Evolutionary conservation across 139 green algal species (phyloP), one percentile per base, ranked within the genome.

Genomic region (Nannochloris sp.): DNA sequence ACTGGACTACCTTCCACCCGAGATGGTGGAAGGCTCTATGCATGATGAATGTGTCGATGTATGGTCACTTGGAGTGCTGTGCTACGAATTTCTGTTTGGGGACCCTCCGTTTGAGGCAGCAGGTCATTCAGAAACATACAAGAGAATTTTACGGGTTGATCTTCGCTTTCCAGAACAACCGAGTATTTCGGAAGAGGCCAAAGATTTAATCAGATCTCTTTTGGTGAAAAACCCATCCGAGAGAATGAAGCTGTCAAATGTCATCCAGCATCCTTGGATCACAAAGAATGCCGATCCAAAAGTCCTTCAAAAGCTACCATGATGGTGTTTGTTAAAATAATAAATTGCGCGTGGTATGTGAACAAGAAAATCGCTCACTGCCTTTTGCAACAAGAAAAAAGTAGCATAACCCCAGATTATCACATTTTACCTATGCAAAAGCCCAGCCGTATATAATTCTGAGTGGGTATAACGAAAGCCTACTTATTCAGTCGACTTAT

Each of bases 1-100:
- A 4, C 82, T 99, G 50, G 93, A 99, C 83, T 99, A 99, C 75
- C 83, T 99, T 62, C 87, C 93, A 0, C 93, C 93, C 0, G 93
- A 99, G 75, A 98, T 99, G 93, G 81, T 95, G 31, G 84, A 93
- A 68, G 86, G 85, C 9, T 61, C 62, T 15, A 69, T 80, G 44
- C 85, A 88, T 57, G 78, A 80, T 62, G 15, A 73, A 51, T n/a
- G 50, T 12, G 83, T 97, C 51, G 93, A 99, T 75, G 79, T 96
- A 51, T 99, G 63, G 46, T 50, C 24, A 24, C 36, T 70, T 31
- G 93, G 93, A 29, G 89, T 98, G 67, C 83, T 99, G 27, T 83
- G 77, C 53, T 99, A 95, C 68, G 93, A 99, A 83, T 98, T 99
- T 72, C 74, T 99, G 49, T 89, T 81, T 44, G 93, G 93, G 24